Conservation (phyloP, 2,329 filamentous ascomycete species). For the Fusarium tanahbumbuense region DNA sequence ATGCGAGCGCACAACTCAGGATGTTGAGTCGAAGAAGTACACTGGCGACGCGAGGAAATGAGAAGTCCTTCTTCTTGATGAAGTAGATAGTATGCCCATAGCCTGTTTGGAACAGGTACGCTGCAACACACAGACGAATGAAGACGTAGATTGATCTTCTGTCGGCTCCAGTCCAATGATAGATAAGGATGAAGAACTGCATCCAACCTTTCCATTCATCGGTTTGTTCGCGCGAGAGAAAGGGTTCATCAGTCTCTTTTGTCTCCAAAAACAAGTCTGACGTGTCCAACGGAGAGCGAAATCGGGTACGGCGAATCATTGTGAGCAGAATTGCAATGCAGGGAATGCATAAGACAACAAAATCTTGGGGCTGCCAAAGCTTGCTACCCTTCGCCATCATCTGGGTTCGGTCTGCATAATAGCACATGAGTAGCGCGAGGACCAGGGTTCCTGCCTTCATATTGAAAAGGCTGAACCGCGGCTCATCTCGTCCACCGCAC, state of each 20-base stretch:
- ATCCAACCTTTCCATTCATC: conserved; percentile 76
- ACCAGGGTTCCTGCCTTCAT: conserved; percentile 40
- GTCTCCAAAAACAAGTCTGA: not conserved
- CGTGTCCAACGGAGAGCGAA: not conserved
- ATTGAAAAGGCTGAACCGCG: conserved; percentile 22
- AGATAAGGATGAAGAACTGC: conserved; percentile 64
- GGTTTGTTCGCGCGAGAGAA: conserved; percentile 55
- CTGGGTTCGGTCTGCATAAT: conserved; percentile 43
- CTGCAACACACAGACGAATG: conserved; percentile 63
- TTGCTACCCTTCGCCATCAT: conserved; percentile 40
- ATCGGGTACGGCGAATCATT: conserved; percentile 27
- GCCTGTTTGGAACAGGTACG: conserved; percentile 71
- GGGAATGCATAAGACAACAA: conserved; percentile 19
- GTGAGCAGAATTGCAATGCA: conserved; percentile 4
- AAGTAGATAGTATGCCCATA: conserved; percentile 71
- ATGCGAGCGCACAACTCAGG: conserved; percentile 63
- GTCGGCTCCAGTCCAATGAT: conserved; percentile 66
- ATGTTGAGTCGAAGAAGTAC: conserved; percentile 69
- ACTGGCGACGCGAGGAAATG: conserved; percentile 59
- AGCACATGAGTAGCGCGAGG: conserved; percentile 40
- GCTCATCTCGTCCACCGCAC: not conserved
- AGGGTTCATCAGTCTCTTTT: not conserved
- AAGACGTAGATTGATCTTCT: conserved; percentile 62
- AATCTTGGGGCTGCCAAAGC: conserved; percentile 22
- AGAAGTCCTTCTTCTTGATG: conserved; percentile 65